Evolutionary conservation across 23 red algal species (phyloP).

Genomic region (Gracilaria domingensis): DNA sequence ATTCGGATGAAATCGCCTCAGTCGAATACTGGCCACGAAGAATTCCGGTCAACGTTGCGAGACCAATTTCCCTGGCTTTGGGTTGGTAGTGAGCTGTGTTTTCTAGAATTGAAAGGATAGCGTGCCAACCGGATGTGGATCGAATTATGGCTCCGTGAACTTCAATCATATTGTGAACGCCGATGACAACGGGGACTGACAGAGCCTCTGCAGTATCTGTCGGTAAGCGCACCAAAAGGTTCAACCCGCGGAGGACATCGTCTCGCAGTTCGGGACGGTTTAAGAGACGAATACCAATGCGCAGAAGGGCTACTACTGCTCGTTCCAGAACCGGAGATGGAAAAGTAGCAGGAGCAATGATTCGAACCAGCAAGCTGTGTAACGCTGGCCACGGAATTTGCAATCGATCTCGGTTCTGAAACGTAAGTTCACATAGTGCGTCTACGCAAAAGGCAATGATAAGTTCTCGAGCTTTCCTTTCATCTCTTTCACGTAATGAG

Average conservation of each 20-base stretch:
- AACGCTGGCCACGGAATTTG: conserved; percentile 78
- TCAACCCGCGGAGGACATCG: conserved; percentile 80
- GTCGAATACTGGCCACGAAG: conserved; percentile 46
- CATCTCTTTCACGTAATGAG: conserved; percentile 57
- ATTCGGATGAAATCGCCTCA: conserved; percentile 67
- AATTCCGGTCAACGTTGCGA: conserved; percentile 58
- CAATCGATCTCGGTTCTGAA: conserved; percentile 84
- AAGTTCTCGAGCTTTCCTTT: conserved; percentile 65
- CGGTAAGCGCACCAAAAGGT: conserved; percentile 81
- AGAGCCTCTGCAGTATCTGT: conserved; percentile 61
- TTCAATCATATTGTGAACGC: conserved; percentile 79
- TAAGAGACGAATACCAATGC: conserved; percentile 74
- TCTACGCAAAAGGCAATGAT: conserved; percentile 87
- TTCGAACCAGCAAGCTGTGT: conserved; percentile 68
- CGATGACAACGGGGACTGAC: conserved; percentile 69
- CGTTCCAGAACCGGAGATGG: conserved; percentile 76
- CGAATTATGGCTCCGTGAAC: conserved; percentile 67
- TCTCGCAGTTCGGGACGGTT: conserved; percentile 68
- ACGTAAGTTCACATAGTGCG: conserved; percentile 73
- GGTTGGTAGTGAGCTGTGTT: conserved; percentile 46
- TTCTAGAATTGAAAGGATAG: conserved; percentile 79
- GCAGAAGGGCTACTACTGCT: conserved; percentile 82
- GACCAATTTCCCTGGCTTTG: conserved; percentile 65
- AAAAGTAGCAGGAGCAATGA: conserved; percentile 60
- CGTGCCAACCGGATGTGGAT: conserved; percentile 83